Base-by-base conservation (phyloP, 179 eudicot species). In the Corrigiola litoralis region DNA sequence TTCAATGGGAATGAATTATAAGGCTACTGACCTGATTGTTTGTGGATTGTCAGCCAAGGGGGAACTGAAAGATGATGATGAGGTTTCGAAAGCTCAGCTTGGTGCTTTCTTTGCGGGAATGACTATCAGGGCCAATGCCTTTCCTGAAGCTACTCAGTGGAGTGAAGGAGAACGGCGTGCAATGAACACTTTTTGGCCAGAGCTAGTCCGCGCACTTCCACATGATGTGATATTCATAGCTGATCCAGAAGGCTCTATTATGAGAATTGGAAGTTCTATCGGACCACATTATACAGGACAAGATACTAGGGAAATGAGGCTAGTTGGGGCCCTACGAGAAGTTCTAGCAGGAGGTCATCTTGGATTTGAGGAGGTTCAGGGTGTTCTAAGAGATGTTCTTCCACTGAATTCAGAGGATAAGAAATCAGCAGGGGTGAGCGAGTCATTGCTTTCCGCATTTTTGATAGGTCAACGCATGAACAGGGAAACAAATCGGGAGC, bases 101-200 rank as follows among this genome's bases (percentile, higher is more conserved):
- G 99, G 99, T 50, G 99, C 97, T n/a, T 90, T 94, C 74, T 94
- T 94, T 49, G 87, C 95, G 18, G 99, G 86, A 58, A 94, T 94
- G 99, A 86, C 99, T 24, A 86, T 94, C 18, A 86, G 99, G 53
- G 95, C 96, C 47, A 94, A 83, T 74, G 81, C 87, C 14, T 94
- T 94, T 71, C 97, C 97, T 3, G 97, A 88, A 77, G 84, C 88
- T 45, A 94, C 99, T 53, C 99, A 94, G 47, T 94, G 99, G 99
- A 91, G 88, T 66, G 95, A 88, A 75, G 99, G 96, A 60, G 99
- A 94, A 82, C 85, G 81, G 66, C 80, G 66, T 57, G 97, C 96
- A 40, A 94, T 94, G 87, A 72, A 80, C 70, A 73, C 80, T 32
- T 91, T 75, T 69, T 94, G 99, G 99, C 97, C 99, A 29, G 86